Base-by-base conservation (phyloP, 306 rosid genomes). In the Heteromeles arbutifolia region DNA sequence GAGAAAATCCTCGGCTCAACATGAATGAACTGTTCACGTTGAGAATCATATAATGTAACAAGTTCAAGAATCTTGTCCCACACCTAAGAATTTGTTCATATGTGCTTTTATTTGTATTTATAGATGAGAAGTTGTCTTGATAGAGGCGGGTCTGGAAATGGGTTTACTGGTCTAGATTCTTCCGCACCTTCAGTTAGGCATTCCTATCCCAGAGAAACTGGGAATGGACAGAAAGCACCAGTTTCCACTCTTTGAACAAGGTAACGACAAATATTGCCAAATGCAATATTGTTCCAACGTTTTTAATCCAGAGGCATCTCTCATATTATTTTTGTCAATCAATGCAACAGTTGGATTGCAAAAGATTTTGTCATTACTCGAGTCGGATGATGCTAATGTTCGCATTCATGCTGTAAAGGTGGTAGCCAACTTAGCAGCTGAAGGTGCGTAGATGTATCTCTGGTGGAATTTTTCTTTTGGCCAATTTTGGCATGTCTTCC, bases 341-440 rank as follows among this genome's bases (percentile, higher is more conserved):
- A 59, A 69, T 84, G 77, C 69, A 67, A 83, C 88, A 92, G 99
- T 95, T 85, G 98, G 97, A 78, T 83, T 96, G 85, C 90, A 90
- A 67, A 92, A 92, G 91, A 89, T 96, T 76, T 86, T 92, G 87
- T 85, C 97, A 26, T 85, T 96, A 79, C 93, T 96, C 73, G 99
- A 96, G 79, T 96, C 99, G 4, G 99, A 96, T 58, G 99, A 96
- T 86, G 86, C 95, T 77, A 96, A 88, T 84, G 90, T 89, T 66
- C 91, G 92, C 50, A 89, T 96, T 79, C 98, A 96, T 90, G 99
- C 99, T 44, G 99, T 96, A 78, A 96, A 96, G 88, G 96, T 95
- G 78, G 91, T 95, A 70, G 99, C 99, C 84, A 96, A 96, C 86
- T 83, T 96, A 56, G 99, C 99, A 50, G 99, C 99, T 75, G 99